These are phyloP conservation scores for Ambrosia artemisiifolia DNA, from an alignment of 129 eudicot species.

Conservation along the genomic window DNA sequence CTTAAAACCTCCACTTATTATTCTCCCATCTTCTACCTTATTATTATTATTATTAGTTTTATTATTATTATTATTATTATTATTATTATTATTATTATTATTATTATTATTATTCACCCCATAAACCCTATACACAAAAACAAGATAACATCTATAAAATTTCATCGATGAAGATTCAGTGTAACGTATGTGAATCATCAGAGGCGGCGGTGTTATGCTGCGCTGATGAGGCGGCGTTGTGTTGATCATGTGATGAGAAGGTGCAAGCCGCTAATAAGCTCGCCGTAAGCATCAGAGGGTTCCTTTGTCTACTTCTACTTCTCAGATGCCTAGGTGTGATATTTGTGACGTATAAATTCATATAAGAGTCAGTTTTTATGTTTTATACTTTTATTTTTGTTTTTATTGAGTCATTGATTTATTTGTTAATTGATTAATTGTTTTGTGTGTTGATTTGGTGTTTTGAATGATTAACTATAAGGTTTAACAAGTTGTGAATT, in stretches of 20 bases:
- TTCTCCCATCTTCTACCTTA: no score
- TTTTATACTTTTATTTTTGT: not conserved
- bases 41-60: no score
- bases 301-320: slow-evolving; percentile 46
- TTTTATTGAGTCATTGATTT: slow-evolving; percentile 1
- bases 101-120: no score
- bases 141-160: slow-evolving; percentile 11
- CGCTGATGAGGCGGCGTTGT: slow-evolving; percentile 96
- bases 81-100: no score
- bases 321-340: slow-evolving; percentile 86
- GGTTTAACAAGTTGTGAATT: not conserved
- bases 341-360: slow-evolving; percentile 89
- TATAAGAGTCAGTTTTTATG: no score
- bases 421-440: not conserved
- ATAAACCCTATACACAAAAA: slow-evolving; percentile 28
- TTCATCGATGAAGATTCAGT: slow-evolving; percentile 81
- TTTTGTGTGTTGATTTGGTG: slow-evolving; percentile 1
- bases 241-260: slow-evolving; percentile 67
- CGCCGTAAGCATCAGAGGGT: slow-evolving; percentile 86
- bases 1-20: no score
- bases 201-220: slow-evolving; percentile 83
- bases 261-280: slow-evolving; percentile 97
- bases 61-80: no score
- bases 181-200: slow-evolving; percentile 80
- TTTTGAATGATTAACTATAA: not conserved